Evolutionary conservation across 768 basidiomycete species (phyloP).

Genomic region (Astraeus odoratus): DNA sequence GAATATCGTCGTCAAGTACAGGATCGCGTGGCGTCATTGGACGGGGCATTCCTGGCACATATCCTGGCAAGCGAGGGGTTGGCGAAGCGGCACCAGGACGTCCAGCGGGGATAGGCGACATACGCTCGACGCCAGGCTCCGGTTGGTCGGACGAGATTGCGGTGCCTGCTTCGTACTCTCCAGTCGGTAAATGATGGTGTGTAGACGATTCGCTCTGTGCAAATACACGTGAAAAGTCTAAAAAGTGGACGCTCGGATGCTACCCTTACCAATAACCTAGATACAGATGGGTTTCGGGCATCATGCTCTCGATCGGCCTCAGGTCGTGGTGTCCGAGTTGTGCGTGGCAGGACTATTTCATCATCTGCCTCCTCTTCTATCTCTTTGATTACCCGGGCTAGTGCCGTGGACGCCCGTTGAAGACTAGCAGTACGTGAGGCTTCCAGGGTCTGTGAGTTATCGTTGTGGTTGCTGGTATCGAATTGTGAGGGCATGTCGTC

Average conservation of each 20-base stretch:
- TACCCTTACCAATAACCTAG: constrained; percentile 20
- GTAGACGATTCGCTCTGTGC: constrained; percentile 12
- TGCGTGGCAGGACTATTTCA: constrained; percentile 69
- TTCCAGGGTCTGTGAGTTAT: constrained; percentile 29
- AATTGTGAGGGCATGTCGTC: constrained; percentile 20
- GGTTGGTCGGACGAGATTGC: constrained; percentile 65
- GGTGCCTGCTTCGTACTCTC: constrained; percentile 54
- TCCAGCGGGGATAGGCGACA: constrained; percentile 52
- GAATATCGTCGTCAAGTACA: constrained; percentile 65
- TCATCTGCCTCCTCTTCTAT: constrained; percentile 71
- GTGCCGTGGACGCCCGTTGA: constrained; percentile 61
- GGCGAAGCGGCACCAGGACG: constrained; percentile 47
- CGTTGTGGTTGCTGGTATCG: constrained; percentile 8
- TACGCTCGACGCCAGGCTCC: constrained; percentile 44
- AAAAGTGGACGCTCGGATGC: constrained; percentile 5
- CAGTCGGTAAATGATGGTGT: constrained; percentile 31
- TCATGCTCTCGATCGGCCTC: constrained; percentile 21
- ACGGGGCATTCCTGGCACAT: constrained; percentile 85
- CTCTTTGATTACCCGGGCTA: constrained; percentile 72
- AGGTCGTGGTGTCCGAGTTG: constrained; percentile 41
- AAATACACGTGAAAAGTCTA: constrained; percentile 14
- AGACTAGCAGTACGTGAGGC: constrained; percentile 41
- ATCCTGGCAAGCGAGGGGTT: constrained; percentile 61
- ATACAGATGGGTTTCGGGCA: constrained; percentile 11
- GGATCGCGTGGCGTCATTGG: constrained; percentile 84